Percentiles rank a stretch among this genome's conserved stretches.
These are phyloP conservation scores for Zygotorulaspora sp. DNA, from an alignment of 805 yeast genomes.

Conservation along the genomic window DNA sequence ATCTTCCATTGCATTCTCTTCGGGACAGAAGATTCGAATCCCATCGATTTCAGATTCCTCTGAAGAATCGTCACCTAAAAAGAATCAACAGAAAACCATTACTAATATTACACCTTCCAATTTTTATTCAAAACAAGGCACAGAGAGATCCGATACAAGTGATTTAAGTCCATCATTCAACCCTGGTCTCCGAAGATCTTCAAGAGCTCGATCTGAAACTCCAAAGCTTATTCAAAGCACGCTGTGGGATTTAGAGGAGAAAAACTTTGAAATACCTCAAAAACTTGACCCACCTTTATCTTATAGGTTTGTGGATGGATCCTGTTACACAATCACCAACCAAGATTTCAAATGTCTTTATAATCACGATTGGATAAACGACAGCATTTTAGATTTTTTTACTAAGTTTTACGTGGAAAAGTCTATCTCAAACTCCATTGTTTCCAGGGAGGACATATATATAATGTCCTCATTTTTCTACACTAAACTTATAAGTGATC, in stretches of 20 bases:
- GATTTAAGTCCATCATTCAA: conserved; percentile 1
- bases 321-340: conserved; percentile 52
- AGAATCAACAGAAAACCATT: conserved; percentile 1
- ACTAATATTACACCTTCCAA: conserved; percentile 5
- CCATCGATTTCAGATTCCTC: conserved; percentile 3
- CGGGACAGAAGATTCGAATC: conserved; percentile 5
- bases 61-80: not conserved
- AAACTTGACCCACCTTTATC: conserved; percentile 42
- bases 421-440: conserved; percentile 28
- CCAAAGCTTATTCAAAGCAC: conserved; percentile 11
- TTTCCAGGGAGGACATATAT: conserved; percentile 39
- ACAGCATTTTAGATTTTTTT: conserved; percentile 80
- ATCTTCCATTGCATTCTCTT: conserved; percentile 1
- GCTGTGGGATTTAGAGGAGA: conserved; percentile 12
- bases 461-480: conserved; percentile 83
- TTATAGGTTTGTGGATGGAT: conserved; percentile 50
- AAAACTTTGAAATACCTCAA: conserved; percentile 25
- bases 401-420: conserved; percentile 52
- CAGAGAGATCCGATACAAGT: not conserved
- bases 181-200: conserved; percentile 10
- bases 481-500: conserved; percentile 50
- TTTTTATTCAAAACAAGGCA: conserved; percentile 3
- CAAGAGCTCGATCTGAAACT: conserved; percentile 12
- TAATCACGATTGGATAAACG: conserved; percentile 85
- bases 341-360: conserved; percentile 76